Base-by-base conservation (phyloP, 108 stramenopile species). In the Ochromonas danica region DNA sequence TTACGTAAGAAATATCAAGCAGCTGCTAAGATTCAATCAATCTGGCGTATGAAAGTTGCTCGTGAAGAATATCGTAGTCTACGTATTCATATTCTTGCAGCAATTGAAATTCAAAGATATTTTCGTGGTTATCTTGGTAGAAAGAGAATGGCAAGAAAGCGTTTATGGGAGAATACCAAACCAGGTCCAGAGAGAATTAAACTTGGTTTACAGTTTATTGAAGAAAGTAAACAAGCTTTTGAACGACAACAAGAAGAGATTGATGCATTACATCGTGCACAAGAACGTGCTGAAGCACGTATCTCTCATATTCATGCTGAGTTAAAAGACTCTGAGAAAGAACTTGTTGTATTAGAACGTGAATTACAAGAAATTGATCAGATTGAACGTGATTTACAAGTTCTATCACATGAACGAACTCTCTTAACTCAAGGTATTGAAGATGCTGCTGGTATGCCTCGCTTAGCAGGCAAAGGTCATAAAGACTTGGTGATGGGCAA, bases 361-460 rank as follows among this genome's bases (percentile, higher is more conserved):
- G 89, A 89, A 72, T 84, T 89, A 38, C 82, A 85, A 45, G 85
- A 87, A 80, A 86, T 88, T 1, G 89, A 89, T 81, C 88, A 89
- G n/a, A 77, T 89, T 45, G 89, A 89, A 42, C 30, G 78, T 25
- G 86, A 87, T 22, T 61, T 89, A 61, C 79, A 84, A 0, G 81
- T 87, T 45, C 61, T 89, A 39, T 88, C 89, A 63, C 89, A 89
- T 80, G 88, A 89, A 61, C 61, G 87, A 51, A 83, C 85, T 42
- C 45, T 14, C 22, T 39, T 75, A 14, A 41, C 72, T 27, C 6
- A 27, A 28, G 79, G 81, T 39, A 75, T 88, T 25, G 77, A 82
- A 14, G 84, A 43, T 28, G 86, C 87, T 0, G 86, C 84, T 30
- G 83, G 88, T 22, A 27, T 81, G 1, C 38, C 61, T 33, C 0